These are phyloP conservation scores for Xylaria scruposa DNA, from an alignment of 495 filamentous ascomycete species.

Conservation along the genomic window DNA sequence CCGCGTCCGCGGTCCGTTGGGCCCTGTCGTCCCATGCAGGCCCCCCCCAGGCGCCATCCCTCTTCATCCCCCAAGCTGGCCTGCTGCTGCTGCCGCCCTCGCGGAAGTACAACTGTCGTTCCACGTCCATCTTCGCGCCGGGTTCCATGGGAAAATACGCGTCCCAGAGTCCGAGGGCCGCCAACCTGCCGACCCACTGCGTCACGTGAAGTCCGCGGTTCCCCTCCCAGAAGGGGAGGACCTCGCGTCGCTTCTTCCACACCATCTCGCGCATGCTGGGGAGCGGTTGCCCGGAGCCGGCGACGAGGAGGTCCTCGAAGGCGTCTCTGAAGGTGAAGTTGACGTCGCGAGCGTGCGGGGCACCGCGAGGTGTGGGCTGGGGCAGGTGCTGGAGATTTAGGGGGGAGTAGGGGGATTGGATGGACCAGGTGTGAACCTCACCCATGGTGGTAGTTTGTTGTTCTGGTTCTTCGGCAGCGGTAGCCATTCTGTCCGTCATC, in stretches of 20 bases:
- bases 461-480: not conserved
- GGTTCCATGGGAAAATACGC: slow-evolving; percentile 33
- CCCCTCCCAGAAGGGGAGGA: slow-evolving; percentile 14
- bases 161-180: slow-evolving; percentile 31
- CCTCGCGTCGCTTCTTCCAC: slow-evolving; percentile 17
- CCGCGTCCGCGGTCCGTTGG: not conserved
- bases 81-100: not conserved
- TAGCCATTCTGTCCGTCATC: not conserved
- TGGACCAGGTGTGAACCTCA: slow-evolving; percentile 34
- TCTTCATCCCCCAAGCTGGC: not conserved
- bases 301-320: slow-evolving; percentile 50
- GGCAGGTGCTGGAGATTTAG: slow-evolving; percentile 38
- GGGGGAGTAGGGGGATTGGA: slow-evolving; percentile 46
- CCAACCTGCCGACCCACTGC: slow-evolving; percentile 30
- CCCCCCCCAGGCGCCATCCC: not conserved
- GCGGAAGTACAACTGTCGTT: slow-evolving; percentile 12
- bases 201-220: slow-evolving; percentile 13
- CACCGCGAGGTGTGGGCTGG: slow-evolving; percentile 38
- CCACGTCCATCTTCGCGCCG: not conserved
- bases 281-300: slow-evolving; percentile 35
- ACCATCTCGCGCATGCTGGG: slow-evolving; percentile 19
- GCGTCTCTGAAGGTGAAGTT: slow-evolving; percentile 49
- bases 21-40: not conserved
- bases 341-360: slow-evolving; percentile 31
- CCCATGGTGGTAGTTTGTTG: slow-evolving; percentile 6